Conservation (phyloP, 352 stramenopile species). For the Plasmopara halstedii region DNA sequence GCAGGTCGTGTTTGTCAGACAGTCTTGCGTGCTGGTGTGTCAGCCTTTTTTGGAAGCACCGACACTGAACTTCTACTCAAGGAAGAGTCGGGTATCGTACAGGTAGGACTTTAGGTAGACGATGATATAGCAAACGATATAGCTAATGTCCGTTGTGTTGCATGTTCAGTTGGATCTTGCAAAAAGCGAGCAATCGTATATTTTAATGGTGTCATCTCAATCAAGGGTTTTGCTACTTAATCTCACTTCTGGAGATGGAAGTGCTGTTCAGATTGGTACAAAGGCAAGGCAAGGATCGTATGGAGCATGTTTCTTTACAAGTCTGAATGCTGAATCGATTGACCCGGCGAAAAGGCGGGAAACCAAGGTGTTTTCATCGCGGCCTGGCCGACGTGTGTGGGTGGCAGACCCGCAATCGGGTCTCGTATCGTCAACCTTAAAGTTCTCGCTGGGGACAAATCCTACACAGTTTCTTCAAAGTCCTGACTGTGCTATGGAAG, state of each 20-base stretch:
- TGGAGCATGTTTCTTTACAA: conserved; percentile 76
- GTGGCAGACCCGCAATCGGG: conserved; percentile 68
- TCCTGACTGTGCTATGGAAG: conserved; percentile 43
- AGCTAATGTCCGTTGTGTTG: conserved; percentile 3
- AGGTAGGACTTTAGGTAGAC: conserved; percentile 21
- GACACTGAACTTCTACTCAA: conserved; percentile 82
- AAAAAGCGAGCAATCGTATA: conserved; percentile 43
- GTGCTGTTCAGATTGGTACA: conserved; percentile 72
- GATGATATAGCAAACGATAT: not conserved
- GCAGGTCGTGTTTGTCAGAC: conserved; percentile 72
- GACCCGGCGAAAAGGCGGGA: conserved; percentile 54
- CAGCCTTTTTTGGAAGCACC: conserved; percentile 71
- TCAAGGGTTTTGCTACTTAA: conserved; percentile 74
- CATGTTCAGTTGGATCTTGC: conserved; percentile 48
- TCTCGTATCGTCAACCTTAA: conserved; percentile 75
- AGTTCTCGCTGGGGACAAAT: conserved; percentile 71
- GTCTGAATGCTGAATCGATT: conserved; percentile 44
- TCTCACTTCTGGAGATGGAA: conserved; percentile 55
- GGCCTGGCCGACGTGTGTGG: conserved; percentile 76
- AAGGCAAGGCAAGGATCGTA: conserved; percentile 78
- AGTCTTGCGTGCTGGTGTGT: conserved; percentile 68
- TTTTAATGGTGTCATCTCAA: conserved; percentile 81
- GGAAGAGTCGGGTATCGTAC: conserved; percentile 79
- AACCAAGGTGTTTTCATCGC: conserved; percentile 69
- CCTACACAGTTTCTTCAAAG: conserved; percentile 51